phyloP scores from a whole-genome alignment of 2,329 filamentous ascomycete species.

The Dichotomopilus funicola region DNA sequence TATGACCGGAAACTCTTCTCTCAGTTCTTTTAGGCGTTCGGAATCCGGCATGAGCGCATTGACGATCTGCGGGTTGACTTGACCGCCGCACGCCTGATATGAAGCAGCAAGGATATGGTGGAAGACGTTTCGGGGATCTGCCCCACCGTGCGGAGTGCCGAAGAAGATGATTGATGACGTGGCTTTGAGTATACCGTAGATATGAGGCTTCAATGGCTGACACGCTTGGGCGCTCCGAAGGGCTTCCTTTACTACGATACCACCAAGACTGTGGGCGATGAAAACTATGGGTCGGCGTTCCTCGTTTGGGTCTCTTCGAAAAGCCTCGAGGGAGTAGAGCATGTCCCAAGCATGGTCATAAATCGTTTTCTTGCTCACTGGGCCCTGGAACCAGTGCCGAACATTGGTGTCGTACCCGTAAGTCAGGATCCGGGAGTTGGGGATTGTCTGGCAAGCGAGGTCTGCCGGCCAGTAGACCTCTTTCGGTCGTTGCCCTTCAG shows the following conservation, averaged over 20 bases:
- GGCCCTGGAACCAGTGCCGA: conserved; percentile 20
- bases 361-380: conserved; percentile 25
- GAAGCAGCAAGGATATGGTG: conserved; percentile 18
- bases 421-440: conserved; percentile 25
- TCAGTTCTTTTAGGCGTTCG: conserved; percentile 27
- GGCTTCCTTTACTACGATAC: conserved; percentile 28
- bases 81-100: conserved; percentile 20
- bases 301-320: conserved; percentile 17
- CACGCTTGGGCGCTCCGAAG: conserved; percentile 10
- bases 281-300: conserved; percentile 25
- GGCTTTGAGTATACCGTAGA: conserved; percentile 16
- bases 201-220: conserved; percentile 2
- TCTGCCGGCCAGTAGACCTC: conserved; percentile 24
- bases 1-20: conserved; percentile 24
- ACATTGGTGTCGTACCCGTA: conserved; percentile 28
- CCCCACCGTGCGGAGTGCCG: conserved; percentile 29
- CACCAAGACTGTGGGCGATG: conserved; percentile 30
- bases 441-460: conserved; percentile 18
- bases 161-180: conserved; percentile 29
- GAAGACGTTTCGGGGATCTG: conserved; percentile 21
- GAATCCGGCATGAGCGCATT: conserved; percentile 28
- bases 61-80: conserved; percentile 29
- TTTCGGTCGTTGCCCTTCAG: neutral
- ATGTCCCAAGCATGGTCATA: conserved; percentile 31
- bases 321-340: conserved; percentile 27